These are phyloP conservation scores for Kewa caespitosa DNA, from an alignment of 179 eudicot genomes.

Conservation along the genomic window DNA sequence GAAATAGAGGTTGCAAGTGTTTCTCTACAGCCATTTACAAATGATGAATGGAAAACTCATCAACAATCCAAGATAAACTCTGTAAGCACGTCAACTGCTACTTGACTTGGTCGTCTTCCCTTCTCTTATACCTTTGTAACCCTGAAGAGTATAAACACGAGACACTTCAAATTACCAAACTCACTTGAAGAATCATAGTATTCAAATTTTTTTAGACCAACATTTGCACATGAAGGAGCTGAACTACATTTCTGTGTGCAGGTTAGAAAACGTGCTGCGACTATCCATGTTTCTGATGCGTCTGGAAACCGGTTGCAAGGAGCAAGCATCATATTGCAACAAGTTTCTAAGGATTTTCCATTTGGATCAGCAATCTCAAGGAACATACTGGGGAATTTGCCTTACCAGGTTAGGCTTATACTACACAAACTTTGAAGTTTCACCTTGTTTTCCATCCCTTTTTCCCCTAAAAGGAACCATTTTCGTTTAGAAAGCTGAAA, in stretches of 20 bases:
- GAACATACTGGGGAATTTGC: conserved; percentile 52
- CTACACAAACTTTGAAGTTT: neutral
- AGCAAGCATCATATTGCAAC: conserved; percentile 51
- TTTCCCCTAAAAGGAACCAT: too few species aligned
- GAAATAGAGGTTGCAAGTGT: conserved; percentile 49
- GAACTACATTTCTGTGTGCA: conserved; percentile 4
- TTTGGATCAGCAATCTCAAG: conserved; percentile 72
- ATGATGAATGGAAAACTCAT: conserved; percentile 58
- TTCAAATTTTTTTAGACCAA: too few species aligned
- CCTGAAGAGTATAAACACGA: too few species aligned
- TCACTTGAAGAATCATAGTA: too few species aligned
- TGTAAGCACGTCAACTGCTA: conserved; percentile 29
- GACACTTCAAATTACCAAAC: neutral
- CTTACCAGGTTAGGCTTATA: conserved; percentile 51
- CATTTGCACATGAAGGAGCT: neutral
- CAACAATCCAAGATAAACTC: conserved; percentile 51
- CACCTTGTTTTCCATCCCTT: too few species aligned
- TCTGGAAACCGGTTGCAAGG: conserved; percentile 53
- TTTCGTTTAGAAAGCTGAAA: neutral
- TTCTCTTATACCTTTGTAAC: too few species aligned
- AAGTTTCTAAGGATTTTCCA: conserved; percentile 70
- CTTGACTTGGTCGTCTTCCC: too few species aligned
- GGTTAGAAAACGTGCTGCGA: conserved; percentile 66
- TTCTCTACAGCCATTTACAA: conserved; percentile 68
- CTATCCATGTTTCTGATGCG: conserved; percentile 56